Percentiles rank a stretch among this genome's conserved stretches.
Conservation (phyloP, 176 grass and related monocot genomes). For the Oryza australiensis region DNA sequence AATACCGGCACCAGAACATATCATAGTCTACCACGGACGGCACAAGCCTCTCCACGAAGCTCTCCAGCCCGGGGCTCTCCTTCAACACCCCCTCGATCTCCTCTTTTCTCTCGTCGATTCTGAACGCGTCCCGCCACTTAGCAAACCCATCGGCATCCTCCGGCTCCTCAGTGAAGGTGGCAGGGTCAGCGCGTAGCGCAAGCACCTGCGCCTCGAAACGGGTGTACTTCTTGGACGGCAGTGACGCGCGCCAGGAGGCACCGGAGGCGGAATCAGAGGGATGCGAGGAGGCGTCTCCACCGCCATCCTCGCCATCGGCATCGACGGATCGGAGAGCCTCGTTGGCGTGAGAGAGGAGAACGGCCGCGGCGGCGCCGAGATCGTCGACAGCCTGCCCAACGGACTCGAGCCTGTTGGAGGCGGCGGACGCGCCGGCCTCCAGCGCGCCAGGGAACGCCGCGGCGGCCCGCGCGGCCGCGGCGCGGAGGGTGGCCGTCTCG, state of each 20-base stretch:
- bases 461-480: conserved; percentile 48
- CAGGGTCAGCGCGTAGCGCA: conserved; percentile 56
- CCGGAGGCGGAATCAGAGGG: conserved; percentile 27
- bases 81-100: conserved; percentile 68
- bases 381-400: conserved; percentile 80
- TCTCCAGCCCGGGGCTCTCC: conserved; percentile 78
- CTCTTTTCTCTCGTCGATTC: conserved; percentile 45
- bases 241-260: conserved; percentile 41
- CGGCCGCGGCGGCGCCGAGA: conserved; percentile 47
- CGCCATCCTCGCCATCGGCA: conserved; percentile 23
- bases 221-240: conserved; percentile 64
- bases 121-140: conserved; percentile 60
- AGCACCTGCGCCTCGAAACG: conserved; percentile 88
- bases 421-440: conserved; percentile 53
- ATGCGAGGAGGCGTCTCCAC: conserved; percentile 16
- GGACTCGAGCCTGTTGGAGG: conserved; percentile 72
- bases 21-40: conserved; percentile 71
- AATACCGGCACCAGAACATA: conserved; percentile 82
- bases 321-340: conserved; percentile 65
- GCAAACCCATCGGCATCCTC: conserved; percentile 63
- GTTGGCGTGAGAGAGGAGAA: conserved; percentile 71
- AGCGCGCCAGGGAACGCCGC: conserved; percentile 46
- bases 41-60: conserved; percentile 91
- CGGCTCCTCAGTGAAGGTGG: conserved; percentile 68
- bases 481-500: conserved; percentile 60